Conservation (phyloP, 2,329 filamentous ascomycete species). For the Ambrosiella cleistominuta region DNA sequence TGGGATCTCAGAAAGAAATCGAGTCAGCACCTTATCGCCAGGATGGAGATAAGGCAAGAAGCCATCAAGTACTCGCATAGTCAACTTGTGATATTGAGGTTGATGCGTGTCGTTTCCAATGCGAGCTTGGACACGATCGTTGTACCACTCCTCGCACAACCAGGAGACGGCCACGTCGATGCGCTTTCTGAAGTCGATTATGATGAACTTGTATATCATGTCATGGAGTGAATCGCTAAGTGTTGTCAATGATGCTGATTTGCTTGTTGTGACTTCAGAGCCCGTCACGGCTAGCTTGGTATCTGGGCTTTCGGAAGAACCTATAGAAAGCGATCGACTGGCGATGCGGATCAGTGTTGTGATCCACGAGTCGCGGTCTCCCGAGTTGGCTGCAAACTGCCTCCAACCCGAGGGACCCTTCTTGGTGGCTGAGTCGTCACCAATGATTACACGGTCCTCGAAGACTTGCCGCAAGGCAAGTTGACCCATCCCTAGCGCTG, state of each 20-base stretch:
- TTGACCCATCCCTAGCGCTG: slow-evolving; percentile 13
- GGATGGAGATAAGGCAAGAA: slow-evolving; percentile 83
- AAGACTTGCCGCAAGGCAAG: slow-evolving; percentile 13
- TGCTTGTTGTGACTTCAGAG: slow-evolving; percentile 14
- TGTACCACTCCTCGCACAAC: slow-evolving; percentile 98
- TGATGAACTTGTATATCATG: slow-evolving; percentile 63
- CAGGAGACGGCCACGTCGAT: slow-evolving; percentile 84
- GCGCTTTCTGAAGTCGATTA: slow-evolving; percentile 79
- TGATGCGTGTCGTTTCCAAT: slow-evolving; percentile 15
- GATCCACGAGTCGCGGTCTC: slow-evolving; percentile 79
- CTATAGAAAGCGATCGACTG: slow-evolving; percentile 5
- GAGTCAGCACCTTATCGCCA: slow-evolving; percentile 74
- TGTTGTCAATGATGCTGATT: slow-evolving; percentile 16
- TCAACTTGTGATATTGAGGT: slow-evolving; percentile 60
- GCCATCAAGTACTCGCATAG: slow-evolving; percentile 65
- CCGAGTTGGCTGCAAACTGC: slow-evolving; percentile 65
- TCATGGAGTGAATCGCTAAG: slow-evolving; percentile 61
- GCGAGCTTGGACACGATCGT: slow-evolving; percentile 41
- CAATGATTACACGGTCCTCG: slow-evolving; percentile 35
- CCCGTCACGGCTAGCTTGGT: slow-evolving; percentile 10
- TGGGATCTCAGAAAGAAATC: slow-evolving; percentile 83
- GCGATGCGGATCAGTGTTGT: slow-evolving; percentile 73
- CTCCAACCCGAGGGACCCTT: slow-evolving; percentile 59
- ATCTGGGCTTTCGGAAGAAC: slow-evolving; percentile 21
- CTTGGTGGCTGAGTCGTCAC: slow-evolving; percentile 48